Base-by-base conservation (phyloP, 1,284 basidiomycete species). In the Termitomyces sp. region DNA sequence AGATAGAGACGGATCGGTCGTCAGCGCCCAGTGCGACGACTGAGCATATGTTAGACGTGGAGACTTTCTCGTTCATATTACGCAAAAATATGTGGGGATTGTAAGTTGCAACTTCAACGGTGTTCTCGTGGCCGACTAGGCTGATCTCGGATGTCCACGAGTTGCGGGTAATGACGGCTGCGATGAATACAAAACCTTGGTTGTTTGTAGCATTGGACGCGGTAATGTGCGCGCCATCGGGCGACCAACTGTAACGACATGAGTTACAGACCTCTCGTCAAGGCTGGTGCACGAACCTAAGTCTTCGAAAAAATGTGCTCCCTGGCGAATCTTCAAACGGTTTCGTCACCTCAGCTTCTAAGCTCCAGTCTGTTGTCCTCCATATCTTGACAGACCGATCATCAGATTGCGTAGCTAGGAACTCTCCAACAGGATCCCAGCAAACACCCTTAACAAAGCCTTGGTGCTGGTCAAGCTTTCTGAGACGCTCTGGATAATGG, bases 391-490 rank as follows among this genome's bases (percentile, higher is more conserved):
- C 91, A 1, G 91, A 89, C 67, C 92, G 86, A 72, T 99, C 97
- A 68, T 98, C 96, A 11, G 93, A 96, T 69, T 95, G 85, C n/a
- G 94, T 97, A 6, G 94, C 94, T 49, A 99, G 81, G 66, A 87
- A 98, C 69, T 97, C 90, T 43, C 96, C 96, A 4, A 96, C 91
- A 1, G 97, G 96, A 70, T 99, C 97, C 84, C 95, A 99, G 62
- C 92, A 94, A 46, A 99, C 92, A 50, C 97, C 97, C 70, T 99
- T 99, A 61, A 99, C 94, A 67, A 98, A 98, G 5, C 95, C 95
- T 63, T 92, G 85, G 66, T 99, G 97, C 50, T 85, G 83, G 54
- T 92, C 89, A 31, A 99, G 80, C 64, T 88, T 91, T 43, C 81
- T 77, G 44, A 98, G 67, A 8, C 87, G 84, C 61, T 95, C 93